phyloP scores from a whole-genome alignment of 2,329 filamentous ascomycete genomes.

The Geosmithia morbida region DNA sequence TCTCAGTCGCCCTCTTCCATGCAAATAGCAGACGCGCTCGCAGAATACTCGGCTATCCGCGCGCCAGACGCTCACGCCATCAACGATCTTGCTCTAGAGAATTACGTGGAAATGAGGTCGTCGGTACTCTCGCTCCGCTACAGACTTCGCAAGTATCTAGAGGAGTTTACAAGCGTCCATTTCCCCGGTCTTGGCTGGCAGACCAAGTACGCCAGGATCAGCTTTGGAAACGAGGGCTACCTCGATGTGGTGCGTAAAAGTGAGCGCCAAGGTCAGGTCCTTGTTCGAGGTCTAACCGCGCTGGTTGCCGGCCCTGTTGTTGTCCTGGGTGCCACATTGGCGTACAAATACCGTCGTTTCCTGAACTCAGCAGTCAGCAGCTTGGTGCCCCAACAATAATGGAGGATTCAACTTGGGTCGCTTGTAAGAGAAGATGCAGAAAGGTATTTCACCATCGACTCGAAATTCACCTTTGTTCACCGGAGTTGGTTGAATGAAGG shows the following conservation, averaged over 20 bases:
- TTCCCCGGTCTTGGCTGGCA: constrained; percentile 71
- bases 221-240: constrained; percentile 87
- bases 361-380: neutral
- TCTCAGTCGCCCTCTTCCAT: constrained; percentile 26
- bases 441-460: neutral
- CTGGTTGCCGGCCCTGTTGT: constrained; percentile 17
- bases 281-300: constrained; percentile 30
- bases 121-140: constrained; percentile 70
- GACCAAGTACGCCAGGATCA: constrained; percentile 85
- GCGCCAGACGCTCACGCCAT: constrained; percentile 74
- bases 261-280: constrained; percentile 49
- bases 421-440: neutral
- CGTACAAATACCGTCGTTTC: constrained; percentile 1
- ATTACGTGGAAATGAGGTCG: constrained; percentile 87
- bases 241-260: constrained; percentile 63
- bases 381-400: neutral
- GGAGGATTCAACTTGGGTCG: neutral
- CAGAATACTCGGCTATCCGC: constrained; percentile 61
- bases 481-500: neutral
- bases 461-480: neutral
- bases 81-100: constrained; percentile 79
- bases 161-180: constrained; percentile 68
- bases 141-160: constrained; percentile 67
- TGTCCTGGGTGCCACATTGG: constrained; percentile 5
- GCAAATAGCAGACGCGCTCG: constrained; percentile 51